A percentile compares a stretch with the other conserved stretches of the same genome.
Conservation (phyloP, 495 filamentous ascomycete species). For the Penicillium coprophilum region DNA sequence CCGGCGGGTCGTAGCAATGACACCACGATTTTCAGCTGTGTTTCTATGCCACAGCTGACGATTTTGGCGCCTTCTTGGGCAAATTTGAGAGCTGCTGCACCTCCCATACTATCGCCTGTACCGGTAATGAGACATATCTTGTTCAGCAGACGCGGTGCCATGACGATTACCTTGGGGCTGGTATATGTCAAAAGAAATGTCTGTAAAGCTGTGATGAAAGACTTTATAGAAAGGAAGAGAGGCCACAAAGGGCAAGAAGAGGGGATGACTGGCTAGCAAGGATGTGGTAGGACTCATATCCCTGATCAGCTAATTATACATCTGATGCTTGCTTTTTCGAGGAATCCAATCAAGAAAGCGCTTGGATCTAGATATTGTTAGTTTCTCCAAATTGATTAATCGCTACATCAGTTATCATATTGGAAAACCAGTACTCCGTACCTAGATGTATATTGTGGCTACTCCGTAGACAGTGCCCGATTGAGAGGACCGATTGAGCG, state of each 20-base stretch:
- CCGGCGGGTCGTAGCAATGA: slow-evolving; percentile 6
- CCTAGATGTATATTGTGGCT: not conserved
- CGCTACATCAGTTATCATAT: no score
- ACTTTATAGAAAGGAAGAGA: not conserved
- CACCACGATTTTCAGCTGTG: slow-evolving; percentile 7
- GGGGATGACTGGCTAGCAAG: not conserved
- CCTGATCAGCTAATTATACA: not conserved
- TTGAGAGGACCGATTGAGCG: not conserved
- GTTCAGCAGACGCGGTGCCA: not conserved
- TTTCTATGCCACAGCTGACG: slow-evolving; percentile 3
- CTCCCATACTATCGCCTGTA: slow-evolving; percentile 1
- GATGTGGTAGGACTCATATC: not conserved
- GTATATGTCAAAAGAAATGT: not conserved
- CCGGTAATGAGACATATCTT: slow-evolving; percentile 6
- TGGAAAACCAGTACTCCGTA: not conserved
- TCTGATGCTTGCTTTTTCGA: slow-evolving; percentile 1
- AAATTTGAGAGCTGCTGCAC: slow-evolving; percentile 7
- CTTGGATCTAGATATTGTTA: not conserved
- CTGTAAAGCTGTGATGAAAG: not conserved
- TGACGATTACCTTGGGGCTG: not conserved
- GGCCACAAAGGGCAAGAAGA: not conserved
- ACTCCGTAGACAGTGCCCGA: no score
- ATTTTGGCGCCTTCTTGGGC: slow-evolving; percentile 5
- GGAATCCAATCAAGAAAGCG: not conserved
- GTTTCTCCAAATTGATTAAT: not conserved